These are phyloP conservation scores for Sclerotinia minor DNA, from an alignment of 2,329 filamentous ascomycete species.

Conservation along the genomic window DNA sequence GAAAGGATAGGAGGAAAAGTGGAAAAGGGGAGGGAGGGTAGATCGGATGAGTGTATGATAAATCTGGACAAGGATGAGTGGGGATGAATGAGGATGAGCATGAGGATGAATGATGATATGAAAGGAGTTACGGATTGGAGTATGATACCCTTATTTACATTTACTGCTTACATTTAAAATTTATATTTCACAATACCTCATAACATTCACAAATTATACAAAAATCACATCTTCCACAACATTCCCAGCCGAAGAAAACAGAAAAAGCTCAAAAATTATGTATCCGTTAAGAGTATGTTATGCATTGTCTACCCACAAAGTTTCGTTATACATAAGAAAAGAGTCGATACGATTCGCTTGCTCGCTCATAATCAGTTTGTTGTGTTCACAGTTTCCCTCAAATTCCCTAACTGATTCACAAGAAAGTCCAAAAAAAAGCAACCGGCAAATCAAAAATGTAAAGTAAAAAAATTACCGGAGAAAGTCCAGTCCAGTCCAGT, in stretches of 20 bases:
- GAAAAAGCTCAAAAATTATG: constrained; percentile 1
- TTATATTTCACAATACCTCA: background rate
- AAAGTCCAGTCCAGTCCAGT: constrained; percentile 21
- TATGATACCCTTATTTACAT: constrained; percentile 35
- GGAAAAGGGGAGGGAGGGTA: constrained; percentile 10
- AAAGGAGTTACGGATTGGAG: constrained; percentile 30
- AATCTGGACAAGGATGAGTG: background rate
- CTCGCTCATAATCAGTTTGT: constrained; percentile 22
- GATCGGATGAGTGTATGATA: background rate
- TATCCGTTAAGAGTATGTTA: constrained; percentile 26
- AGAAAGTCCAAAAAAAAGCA: constrained; percentile 20
- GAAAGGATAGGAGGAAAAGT: constrained; percentile 26
- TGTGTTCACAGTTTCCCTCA: constrained; percentile 22
- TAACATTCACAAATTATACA: background rate
- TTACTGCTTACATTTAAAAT: constrained; percentile 20
- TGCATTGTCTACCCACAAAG: constrained; percentile 43
- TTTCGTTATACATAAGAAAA: constrained; percentile 42
- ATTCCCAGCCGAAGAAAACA: background rate
- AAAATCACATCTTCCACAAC: background rate
- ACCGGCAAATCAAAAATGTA: constrained; percentile 27
- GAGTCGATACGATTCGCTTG: constrained; percentile 11
- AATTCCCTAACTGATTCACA: constrained; percentile 25
- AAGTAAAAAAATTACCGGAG: constrained; percentile 20
- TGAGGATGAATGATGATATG: background rate
- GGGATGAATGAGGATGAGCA: background rate